These are phyloP conservation scores for Lizonia empirigonia DNA, from an alignment of 2,329 filamentous ascomycete genomes.

Conservation along the genomic window DNA sequence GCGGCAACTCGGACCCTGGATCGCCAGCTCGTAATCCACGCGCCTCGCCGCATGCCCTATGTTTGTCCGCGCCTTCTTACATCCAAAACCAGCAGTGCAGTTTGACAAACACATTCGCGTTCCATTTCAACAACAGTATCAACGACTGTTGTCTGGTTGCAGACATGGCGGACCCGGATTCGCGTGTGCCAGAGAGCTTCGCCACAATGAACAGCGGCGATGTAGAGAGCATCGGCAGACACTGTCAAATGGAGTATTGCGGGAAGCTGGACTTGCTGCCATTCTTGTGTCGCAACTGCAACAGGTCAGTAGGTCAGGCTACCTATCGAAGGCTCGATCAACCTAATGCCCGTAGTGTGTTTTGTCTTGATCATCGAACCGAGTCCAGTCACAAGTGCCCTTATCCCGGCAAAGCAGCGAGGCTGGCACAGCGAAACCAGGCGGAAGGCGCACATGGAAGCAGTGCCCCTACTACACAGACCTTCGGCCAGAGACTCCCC, in stretches of 20 bases:
- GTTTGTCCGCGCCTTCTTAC: conserved; percentile 1
- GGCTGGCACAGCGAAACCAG: too few species aligned
- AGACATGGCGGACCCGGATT: background rate
- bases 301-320: conserved; percentile 50
- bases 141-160: background rate
- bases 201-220: conserved; percentile 71
- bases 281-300: conserved; percentile 90
- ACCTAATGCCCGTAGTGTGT: conserved; percentile 62
- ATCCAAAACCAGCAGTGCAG: background rate
- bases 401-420: conserved; percentile 53
- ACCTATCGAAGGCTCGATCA: background rate
- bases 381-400: conserved; percentile 78
- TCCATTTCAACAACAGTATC: background rate
- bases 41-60: background rate
- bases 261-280: conserved; percentile 95
- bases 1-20: background rate
- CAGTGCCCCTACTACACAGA: background rate
- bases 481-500: background rate
- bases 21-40: conserved; percentile 15
- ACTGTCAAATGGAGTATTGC: conserved; percentile 92
- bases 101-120: background rate
- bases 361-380: conserved; percentile 90
- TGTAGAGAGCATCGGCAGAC: conserved; percentile 82
- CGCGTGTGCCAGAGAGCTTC: too few species aligned
- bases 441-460: too few species aligned